These are phyloP conservation scores for Sclerotinia nivalis DNA, from an alignment of 2,329 filamentous ascomycete genomes.

Conservation along the genomic window DNA sequence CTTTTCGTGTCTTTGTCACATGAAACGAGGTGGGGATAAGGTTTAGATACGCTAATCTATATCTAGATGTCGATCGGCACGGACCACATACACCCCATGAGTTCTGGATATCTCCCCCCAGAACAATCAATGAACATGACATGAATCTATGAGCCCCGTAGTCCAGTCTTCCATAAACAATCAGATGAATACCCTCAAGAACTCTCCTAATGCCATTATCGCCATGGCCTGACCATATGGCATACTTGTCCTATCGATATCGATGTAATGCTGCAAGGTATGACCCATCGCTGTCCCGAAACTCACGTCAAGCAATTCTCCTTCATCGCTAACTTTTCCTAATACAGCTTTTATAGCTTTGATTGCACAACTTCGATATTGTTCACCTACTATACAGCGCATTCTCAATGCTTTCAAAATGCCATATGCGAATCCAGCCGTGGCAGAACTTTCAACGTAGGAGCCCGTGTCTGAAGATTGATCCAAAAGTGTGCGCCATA, in stretches of 20 bases:
- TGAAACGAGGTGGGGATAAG: not conserved
- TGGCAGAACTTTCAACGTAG: constrained; percentile 75
- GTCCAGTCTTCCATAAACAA: not conserved
- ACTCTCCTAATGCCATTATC: constrained; percentile 78
- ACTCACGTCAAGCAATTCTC: constrained; percentile 72
- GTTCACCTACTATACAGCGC: constrained; percentile 60
- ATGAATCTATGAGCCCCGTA: not conserved
- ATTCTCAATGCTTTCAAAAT: constrained; percentile 73
- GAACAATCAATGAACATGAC: not conserved
- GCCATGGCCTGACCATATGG: constrained; percentile 85
- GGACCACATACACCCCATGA: not conserved
- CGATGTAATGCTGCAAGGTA: constrained; percentile 72
- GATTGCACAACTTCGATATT: constrained; percentile 62
- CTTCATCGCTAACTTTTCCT: constrained; percentile 62
- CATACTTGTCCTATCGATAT: constrained; percentile 77
- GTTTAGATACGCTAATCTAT: constrained; percentile 7
- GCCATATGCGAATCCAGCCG: constrained; percentile 78
- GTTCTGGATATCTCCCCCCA: not conserved
- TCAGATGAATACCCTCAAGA: constrained; percentile 49
- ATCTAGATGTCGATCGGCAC: not conserved
- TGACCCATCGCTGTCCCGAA: constrained; percentile 80
- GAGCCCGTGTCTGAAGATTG: constrained; percentile 65
- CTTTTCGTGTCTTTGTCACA: not conserved
- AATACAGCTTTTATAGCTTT: constrained; percentile 68
- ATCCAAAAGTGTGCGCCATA: constrained; percentile 76